Conservation (phyloP, 208 protist species). For the Tritrichomonas foetus region DNA sequence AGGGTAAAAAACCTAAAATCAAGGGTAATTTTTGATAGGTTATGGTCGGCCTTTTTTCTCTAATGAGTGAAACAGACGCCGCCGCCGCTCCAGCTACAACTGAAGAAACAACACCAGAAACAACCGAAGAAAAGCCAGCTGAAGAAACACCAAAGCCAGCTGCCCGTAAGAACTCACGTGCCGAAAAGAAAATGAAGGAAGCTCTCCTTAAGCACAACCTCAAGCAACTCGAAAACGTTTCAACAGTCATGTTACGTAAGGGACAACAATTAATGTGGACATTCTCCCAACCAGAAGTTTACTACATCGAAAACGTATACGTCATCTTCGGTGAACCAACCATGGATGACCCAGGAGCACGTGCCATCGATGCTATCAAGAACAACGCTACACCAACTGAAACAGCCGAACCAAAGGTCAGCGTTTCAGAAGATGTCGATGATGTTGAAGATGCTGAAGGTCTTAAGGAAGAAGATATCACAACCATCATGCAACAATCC, state of each 20-base stretch:
- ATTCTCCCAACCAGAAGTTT: neutral
- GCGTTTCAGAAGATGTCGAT: neutral
- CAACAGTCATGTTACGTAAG: neutral
- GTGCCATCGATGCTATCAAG: neutral
- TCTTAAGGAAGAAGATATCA: constrained; percentile 22
- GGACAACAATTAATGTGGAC: neutral
- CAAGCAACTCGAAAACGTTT: neutral
- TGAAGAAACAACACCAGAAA: neutral
- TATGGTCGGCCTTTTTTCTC: too few species aligned
- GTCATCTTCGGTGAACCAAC: neutral
- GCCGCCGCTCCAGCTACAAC: neutral
- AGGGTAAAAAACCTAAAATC: too few species aligned
- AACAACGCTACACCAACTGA: neutral
- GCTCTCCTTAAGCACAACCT: constrained; percentile 12
- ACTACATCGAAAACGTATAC: neutral
- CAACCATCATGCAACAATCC: constrained; percentile 21
- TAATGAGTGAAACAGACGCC: too few species aligned
- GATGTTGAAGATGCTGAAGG: neutral
- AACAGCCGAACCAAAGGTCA: neutral
- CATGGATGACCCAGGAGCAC: neutral
- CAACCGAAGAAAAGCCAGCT: neutral
- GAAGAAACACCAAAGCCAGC: neutral
- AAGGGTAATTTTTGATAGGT: too few species aligned
- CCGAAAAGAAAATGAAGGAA: neutral
- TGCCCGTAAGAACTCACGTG: neutral